Percentiles rank a stretch among this genome's conserved stretches.
Evolutionary conservation across 2,329 filamentous ascomycete species (phyloP).

Genomic region (Neonectria coccinea): DNA sequence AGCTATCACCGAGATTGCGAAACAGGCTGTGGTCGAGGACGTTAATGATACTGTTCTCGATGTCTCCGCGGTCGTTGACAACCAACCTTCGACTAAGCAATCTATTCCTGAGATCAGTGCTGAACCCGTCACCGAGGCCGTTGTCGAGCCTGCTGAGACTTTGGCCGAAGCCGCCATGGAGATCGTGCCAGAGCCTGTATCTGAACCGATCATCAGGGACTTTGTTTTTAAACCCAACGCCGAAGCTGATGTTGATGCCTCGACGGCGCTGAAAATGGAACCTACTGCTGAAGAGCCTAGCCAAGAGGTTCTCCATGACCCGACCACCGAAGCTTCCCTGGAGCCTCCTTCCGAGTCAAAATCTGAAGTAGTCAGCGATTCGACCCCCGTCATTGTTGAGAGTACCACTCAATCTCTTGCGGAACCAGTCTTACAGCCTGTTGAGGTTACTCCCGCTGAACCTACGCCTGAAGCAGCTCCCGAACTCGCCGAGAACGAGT

Average conservation of each 20-base stretch:
- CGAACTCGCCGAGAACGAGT: constrained; percentile 36
- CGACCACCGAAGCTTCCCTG: neutral
- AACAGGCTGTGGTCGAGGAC: neutral
- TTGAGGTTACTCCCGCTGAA: neutral
- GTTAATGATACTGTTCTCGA: neutral
- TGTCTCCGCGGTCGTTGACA: neutral
- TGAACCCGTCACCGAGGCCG: neutral
- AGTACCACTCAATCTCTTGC: neutral
- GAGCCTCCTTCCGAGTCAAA: neutral
- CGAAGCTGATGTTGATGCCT: neutral
- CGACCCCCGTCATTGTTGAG: neutral
- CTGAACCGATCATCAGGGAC: neutral
- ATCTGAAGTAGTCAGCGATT: neutral
- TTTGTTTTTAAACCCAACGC: neutral
- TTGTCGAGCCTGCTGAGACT: neutral
- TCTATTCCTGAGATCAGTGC: neutral
- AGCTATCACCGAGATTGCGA: neutral
- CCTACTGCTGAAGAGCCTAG: neutral
- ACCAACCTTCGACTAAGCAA: neutral
- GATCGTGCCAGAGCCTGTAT: neutral
- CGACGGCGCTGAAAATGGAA: neutral
- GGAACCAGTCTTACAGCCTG: constrained; percentile 10
- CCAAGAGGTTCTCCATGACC: neutral
- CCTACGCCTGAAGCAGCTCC: neutral
- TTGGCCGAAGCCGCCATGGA: neutral